Percentiles rank a stretch among this genome's conserved stretches.
phyloP scores from a whole-genome alignment of 805 yeast species.

The Candida multigemmis region DNA sequence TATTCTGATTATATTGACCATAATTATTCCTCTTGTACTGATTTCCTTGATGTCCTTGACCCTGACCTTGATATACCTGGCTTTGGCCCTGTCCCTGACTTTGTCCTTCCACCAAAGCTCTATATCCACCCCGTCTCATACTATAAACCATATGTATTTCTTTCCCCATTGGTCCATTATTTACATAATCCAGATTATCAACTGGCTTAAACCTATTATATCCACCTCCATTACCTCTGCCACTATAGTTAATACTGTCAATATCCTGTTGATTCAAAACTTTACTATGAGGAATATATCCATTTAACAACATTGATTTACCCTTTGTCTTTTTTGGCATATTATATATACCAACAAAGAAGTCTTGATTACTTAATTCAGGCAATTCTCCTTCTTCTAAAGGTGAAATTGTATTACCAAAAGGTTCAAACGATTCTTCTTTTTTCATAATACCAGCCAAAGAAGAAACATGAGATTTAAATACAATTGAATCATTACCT shows the following conservation, averaged over 20 bases:
- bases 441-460: conserved; percentile 48
- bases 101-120: conserved; percentile 13
- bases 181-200: conserved; percentile 26
- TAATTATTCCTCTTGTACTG: conserved; percentile 9
- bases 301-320: conserved; percentile 79
- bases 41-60: conserved; percentile 2
- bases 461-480: conserved; percentile 44
- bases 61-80: no score
- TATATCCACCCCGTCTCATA: conserved; percentile 31
- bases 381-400: conserved; percentile 39
- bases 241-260: conserved; percentile 47
- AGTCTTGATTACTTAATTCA: conserved; percentile 30
- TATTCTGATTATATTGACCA: conserved; percentile 4
- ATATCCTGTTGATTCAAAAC: conserved; percentile 64
- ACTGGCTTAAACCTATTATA: conserved; percentile 21
- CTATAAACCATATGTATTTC: conserved; percentile 19
- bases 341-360: conserved; percentile 39
- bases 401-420: conserved; percentile 33
- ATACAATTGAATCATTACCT: conserved; percentile 16
- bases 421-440: conserved; percentile 23
- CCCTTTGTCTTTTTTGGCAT: conserved; percentile 55
- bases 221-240: conserved; percentile 19
- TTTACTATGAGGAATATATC: conserved; percentile 54
- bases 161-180: conserved; percentile 31
- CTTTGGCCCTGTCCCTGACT: conserved; percentile 2